A percentile compares a stretch with the other conserved stretches of the same genome.
Evolutionary conservation across 2,329 filamentous ascomycete species (phyloP).

Genomic region (Didymella segeticola): DNA sequence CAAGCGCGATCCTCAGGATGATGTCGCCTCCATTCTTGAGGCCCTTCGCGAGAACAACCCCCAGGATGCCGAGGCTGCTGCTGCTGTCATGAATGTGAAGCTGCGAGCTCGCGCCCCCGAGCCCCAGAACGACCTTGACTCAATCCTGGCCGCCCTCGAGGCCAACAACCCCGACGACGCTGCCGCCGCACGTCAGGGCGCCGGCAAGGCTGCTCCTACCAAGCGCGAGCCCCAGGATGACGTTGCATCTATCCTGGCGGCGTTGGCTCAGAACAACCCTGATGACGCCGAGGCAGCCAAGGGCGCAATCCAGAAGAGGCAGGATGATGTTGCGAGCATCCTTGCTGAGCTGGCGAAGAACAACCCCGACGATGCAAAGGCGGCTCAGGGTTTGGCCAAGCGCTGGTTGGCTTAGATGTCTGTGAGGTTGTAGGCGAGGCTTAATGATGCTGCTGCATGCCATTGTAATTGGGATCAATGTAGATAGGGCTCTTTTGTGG

Average conservation of each 20-base stretch:
- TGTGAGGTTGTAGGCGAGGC: neutral
- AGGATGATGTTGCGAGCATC: conserved; percentile 27
- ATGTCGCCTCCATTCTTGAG: conserved; percentile 36
- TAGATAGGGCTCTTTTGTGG: conserved; percentile 10
- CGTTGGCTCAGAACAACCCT: conserved; percentile 24
- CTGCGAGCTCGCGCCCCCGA: conserved; percentile 26
- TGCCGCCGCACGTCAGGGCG: conserved; percentile 23
- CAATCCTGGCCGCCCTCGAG: conserved; percentile 32
- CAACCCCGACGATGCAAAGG: conserved; percentile 28
- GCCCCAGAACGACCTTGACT: conserved; percentile 29
- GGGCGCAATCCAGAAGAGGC: conserved; percentile 21
- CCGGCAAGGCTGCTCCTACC: neutral
- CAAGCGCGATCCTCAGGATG: conserved; percentile 29
- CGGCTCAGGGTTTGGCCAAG: conserved; percentile 21
- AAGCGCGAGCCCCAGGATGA: conserved; percentile 19
- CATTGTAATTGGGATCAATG: neutral
- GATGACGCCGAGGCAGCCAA: conserved; percentile 26
- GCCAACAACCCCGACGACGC: conserved; percentile 36
- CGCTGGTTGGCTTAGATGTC: conserved; percentile 20
- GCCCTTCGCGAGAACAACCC: conserved; percentile 39
- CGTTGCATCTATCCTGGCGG: conserved; percentile 20
- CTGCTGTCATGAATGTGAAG: conserved; percentile 35
- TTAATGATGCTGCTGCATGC: neutral
- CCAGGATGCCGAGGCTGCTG: conserved; percentile 35
- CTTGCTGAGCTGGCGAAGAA: conserved; percentile 26